phyloP scores from a whole-genome alignment of 495 filamentous ascomycete genomes.

The Podospora pseudoanserina region DNA sequence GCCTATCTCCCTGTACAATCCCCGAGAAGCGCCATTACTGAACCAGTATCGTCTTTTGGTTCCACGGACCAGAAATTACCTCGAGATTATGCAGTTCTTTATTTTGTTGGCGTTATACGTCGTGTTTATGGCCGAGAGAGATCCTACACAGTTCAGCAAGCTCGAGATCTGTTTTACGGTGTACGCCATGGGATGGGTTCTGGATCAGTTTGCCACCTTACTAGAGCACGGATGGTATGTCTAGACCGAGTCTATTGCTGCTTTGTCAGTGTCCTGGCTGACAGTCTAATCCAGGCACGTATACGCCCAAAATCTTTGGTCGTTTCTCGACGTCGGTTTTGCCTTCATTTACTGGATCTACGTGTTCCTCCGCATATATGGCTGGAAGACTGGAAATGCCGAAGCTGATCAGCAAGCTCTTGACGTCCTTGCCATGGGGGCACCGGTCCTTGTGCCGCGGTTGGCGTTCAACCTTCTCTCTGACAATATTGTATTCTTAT shows the following conservation, averaged over 20 bases:
- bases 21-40: constrained; percentile 58
- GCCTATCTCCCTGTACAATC: constrained; percentile 67
- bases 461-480: constrained; percentile 71
- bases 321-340: constrained; percentile 70
- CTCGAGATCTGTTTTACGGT: constrained; percentile 59
- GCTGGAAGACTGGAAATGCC: constrained; percentile 37
- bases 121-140: constrained; percentile 58
- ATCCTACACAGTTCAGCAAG: constrained; percentile 44
- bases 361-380: constrained; percentile 57
- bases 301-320: constrained; percentile 75
- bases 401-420: constrained; percentile 53
- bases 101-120: constrained; percentile 59
- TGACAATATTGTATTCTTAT: constrained; percentile 70
- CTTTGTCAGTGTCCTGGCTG: not conserved
- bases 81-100: constrained; percentile 66
- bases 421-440: constrained; percentile 65
- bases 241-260: no score
- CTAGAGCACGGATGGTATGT: constrained; percentile 63
- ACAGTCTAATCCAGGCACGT: constrained; percentile 53
- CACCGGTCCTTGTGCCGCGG: constrained; percentile 66
- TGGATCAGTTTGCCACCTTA: constrained; percentile 70
- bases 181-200: constrained; percentile 66
- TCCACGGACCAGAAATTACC: constrained; percentile 61
- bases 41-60: constrained; percentile 75
- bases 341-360: constrained; percentile 59